Evolutionary conservation across 768 basidiomycete species (phyloP).

Genomic region (Panellus pusillus): DNA sequence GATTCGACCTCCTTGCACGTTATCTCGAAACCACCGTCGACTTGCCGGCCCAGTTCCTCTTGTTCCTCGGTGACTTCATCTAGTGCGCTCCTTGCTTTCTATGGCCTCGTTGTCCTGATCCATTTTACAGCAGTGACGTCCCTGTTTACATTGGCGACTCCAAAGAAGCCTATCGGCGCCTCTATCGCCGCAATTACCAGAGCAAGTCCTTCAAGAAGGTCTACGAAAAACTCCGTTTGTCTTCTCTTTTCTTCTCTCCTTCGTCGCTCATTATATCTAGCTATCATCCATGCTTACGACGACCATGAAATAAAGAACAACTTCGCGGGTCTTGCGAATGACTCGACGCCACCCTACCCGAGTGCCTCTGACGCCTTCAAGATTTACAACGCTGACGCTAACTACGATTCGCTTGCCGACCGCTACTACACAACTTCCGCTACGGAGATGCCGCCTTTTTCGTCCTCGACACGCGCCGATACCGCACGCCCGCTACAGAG

Average conservation of each 20-base stretch:
- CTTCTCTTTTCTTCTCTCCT: neutral
- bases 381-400: slow-evolving; percentile 62
- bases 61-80: slow-evolving; percentile 76
- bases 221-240: slow-evolving; percentile 69
- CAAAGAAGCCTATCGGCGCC: slow-evolving; percentile 57
- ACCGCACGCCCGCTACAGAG: slow-evolving; percentile 46
- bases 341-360: slow-evolving; percentile 52
- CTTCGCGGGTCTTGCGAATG: slow-evolving; percentile 57
- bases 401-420: slow-evolving; percentile 53
- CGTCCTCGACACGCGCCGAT: slow-evolving; percentile 71
- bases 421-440: slow-evolving; percentile 57
- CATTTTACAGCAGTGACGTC: slow-evolving; percentile 48
- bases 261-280: slow-evolving; percentile 33
- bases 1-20: slow-evolving; percentile 63
- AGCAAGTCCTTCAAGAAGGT: slow-evolving; percentile 65
- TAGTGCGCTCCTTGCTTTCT: slow-evolving; percentile 33
- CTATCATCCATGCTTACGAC: slow-evolving; percentile 69
- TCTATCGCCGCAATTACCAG: slow-evolving; percentile 68
- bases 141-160: slow-evolving; percentile 62
- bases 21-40: slow-evolving; percentile 34
- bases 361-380: slow-evolving; percentile 61
- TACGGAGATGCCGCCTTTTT: slow-evolving; percentile 75
- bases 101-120: neutral
- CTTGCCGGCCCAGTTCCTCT: slow-evolving; percentile 54
- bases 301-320: slow-evolving; percentile 79